phyloP scores from a whole-genome alignment of 1,139 yeast genomes.

The Schwanniomyces etchellsii region DNA sequence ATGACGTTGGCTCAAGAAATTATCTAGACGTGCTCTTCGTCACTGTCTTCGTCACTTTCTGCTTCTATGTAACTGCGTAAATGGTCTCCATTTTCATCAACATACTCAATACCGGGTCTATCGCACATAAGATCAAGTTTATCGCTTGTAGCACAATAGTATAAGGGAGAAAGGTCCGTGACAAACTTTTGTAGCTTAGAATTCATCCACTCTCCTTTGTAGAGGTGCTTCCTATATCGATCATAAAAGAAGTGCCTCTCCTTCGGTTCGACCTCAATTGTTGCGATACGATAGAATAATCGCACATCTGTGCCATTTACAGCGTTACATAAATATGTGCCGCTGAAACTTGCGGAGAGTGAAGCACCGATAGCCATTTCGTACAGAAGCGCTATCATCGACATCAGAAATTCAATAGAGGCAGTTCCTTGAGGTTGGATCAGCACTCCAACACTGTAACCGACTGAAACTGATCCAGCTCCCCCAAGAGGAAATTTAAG shows the following conservation, averaged over 20 bases:
- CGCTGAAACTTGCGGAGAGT: conserved; percentile 8
- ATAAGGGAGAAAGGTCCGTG: conserved; percentile 10
- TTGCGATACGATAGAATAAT: conserved; percentile 12
- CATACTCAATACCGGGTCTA: conserved; percentile 5
- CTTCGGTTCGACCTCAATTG: conserved; percentile 8
- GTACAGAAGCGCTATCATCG: conserved; percentile 3
- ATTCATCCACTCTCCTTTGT: conserved; percentile 9
- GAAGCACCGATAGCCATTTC: conserved; percentile 5
- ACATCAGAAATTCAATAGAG: background rate
- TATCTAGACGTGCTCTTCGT: background rate
- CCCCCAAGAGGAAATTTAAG: conserved; percentile 10
- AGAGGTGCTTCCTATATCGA: conserved; percentile 3
- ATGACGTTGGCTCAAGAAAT: background rate
- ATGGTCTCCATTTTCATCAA: conserved; percentile 2
- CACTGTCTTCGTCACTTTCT: background rate
- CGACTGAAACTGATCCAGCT: conserved; percentile 11
- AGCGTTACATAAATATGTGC: conserved; percentile 12
- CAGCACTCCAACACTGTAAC: conserved; percentile 7
- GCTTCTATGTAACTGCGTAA: background rate
- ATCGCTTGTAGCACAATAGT: conserved; percentile 14
- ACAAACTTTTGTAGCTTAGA: conserved; percentile 7
- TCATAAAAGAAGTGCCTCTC: conserved; percentile 8
- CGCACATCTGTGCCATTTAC: conserved; percentile 11
- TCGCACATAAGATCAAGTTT: conserved; percentile 13
- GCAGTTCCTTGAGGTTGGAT: conserved; percentile 4